Evolutionary conservation across 345 rosid species (phyloP).

Genomic region (Gossypium anomalum): DNA sequence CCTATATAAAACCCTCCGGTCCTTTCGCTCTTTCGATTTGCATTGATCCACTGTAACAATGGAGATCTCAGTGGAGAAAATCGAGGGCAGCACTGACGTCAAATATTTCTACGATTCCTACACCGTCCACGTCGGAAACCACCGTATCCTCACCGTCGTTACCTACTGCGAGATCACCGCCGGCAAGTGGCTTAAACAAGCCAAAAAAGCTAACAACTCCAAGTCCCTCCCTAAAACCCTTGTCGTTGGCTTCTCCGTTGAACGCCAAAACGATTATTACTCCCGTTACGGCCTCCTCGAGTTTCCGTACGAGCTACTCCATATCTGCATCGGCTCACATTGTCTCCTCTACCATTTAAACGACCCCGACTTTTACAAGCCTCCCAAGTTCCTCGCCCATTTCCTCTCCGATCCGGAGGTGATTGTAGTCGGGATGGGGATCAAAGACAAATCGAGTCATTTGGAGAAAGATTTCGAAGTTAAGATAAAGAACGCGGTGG

Average conservation of each 20-base stretch:
- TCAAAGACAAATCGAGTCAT: neutral
- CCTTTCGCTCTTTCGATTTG: neutral
- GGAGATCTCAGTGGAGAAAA: neutral
- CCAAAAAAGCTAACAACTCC: neutral
- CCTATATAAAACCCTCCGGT: no score
- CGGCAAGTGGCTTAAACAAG: neutral
- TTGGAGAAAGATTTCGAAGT: neutral
- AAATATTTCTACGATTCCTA: neutral
- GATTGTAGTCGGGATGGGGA: neutral
- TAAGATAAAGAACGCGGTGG: neutral
- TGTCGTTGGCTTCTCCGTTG: neutral
- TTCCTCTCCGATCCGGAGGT: neutral
- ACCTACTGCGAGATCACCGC: neutral
- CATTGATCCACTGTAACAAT: neutral
- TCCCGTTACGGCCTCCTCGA: neutral
- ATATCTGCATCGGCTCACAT: neutral
- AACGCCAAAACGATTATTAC: neutral
- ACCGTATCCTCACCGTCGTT: slow-evolving; percentile 1
- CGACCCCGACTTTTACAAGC: neutral
- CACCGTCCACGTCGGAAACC: neutral
- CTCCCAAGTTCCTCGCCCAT: neutral
- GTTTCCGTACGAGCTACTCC: neutral
- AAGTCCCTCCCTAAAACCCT: neutral
- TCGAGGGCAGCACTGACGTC: neutral
- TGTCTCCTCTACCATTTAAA: neutral